Base-by-base conservation (phyloP, 2,329 filamentous ascomycete species). In the Fusarium cicatricum region DNA sequence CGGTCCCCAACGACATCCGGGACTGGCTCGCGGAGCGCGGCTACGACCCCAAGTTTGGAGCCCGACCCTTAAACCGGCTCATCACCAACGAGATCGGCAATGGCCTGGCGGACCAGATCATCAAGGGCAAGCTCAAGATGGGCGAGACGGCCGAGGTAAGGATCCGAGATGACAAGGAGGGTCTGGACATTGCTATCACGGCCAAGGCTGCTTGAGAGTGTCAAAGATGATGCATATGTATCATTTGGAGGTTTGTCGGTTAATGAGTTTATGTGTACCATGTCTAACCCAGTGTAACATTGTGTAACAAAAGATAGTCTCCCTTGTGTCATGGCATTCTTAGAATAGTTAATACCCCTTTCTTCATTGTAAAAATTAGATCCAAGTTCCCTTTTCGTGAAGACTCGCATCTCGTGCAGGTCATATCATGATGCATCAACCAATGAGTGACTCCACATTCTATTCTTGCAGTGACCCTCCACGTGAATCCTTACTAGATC, bases 1-100 rank as follows among this genome's bases (percentile, higher is more conserved):
- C 86, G 11, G 90, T 96, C 4, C 81, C 87, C 11, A 78, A 87
- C 39, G 80, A 89, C 4, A 90, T 93, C 36, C 90, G 90, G 70
- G 82, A 89, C 60, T 98, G 93, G 93, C 85, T 98, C 6, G 92
- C 91, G 34, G 90, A 95, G 60, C 85, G 87, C 60, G 94, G 94
- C 2, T 98, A 98, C 72, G 92, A 97, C 70, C 91, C 94, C 17
- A 89, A 88, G 69, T 98, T 92, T 71, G 95, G 95, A 60, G 95
- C 95, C 8, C 83, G 95, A 7, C 95, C 95, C 23, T 81, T 98
- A 28, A 97, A 98, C 74, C 83, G 95, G 32, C 83, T 98, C 46
- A 97, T 98, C 64, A 86, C 90, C 17, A 96, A 90, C 69, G 87
- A 97, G 75, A 92, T 99, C 64, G 89, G 91, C 55, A 97, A 97